phyloP scores from a whole-genome alignment of 1,284 basidiomycete species.

The Boletus subluridellus region DNA sequence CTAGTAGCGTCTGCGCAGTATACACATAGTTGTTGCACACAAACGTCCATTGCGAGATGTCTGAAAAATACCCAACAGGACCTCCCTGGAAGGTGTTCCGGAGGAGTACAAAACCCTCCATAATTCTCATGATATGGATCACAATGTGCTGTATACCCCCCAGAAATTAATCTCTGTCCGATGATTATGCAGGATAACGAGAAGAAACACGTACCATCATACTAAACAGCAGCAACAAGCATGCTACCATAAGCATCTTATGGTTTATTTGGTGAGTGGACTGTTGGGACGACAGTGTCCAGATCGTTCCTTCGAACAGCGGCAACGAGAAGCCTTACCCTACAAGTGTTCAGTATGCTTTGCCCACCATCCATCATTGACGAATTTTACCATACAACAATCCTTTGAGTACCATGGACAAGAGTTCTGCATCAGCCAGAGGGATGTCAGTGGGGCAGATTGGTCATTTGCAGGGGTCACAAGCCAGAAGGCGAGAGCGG shows the following conservation, averaged over 20 bases:
- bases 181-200: not conserved
- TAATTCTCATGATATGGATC: slow-evolving; percentile 9
- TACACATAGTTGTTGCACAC: slow-evolving; percentile 29
- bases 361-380: not conserved
- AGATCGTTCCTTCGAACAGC: slow-evolving; percentile 13
- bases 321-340: slow-evolving; percentile 6
- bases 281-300: not conserved
- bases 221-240: slow-evolving; percentile 4
- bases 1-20: slow-evolving; percentile 30
- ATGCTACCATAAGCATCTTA: not conserved
- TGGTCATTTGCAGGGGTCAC: too few species aligned
- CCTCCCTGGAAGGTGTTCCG: slow-evolving; percentile 6
- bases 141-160: slow-evolving; percentile 12
- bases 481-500: too few species aligned
- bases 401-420: slow-evolving; percentile 11
- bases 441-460: too few species aligned
- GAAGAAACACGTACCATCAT: slow-evolving; percentile 2
- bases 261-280: not conserved
- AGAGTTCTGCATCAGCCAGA: slow-evolving; percentile 18
- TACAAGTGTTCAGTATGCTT: not conserved
- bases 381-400: slow-evolving; percentile 15
- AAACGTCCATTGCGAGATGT: slow-evolving; percentile 26
- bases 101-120: not conserved
- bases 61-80: slow-evolving; percentile 20
- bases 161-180: not conserved